Evolutionary conservation across 2,329 filamentous ascomycete genomes (phyloP).

Genomic region (Sphaerulina musiva): DNA sequence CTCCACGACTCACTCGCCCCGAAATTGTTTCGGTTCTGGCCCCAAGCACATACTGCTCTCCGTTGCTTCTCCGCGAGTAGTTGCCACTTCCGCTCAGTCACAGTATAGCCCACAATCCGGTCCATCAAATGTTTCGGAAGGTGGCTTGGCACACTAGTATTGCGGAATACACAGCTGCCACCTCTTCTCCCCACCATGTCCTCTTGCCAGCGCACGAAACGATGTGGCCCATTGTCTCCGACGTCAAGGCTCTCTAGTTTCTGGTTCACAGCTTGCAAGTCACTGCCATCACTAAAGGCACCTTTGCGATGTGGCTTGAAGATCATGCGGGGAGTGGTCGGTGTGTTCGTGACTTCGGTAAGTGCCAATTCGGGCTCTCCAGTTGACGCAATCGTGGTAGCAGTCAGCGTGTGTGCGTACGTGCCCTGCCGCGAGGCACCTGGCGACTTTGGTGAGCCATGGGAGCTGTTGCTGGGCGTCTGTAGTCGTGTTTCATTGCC

Average conservation of each 20-base stretch:
- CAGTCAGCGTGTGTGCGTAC: constrained; percentile 28
- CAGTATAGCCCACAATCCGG: constrained; percentile 27
- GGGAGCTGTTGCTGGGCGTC: neutral
- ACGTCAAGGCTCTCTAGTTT: constrained; percentile 22
- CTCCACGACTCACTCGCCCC: constrained; percentile 26
- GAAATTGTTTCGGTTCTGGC: constrained; percentile 31
- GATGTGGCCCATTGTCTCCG: constrained; percentile 16
- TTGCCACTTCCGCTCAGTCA: constrained; percentile 18
- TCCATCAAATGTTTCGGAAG: constrained; percentile 32
- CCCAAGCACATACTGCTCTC: constrained; percentile 31
- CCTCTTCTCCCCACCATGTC: constrained; percentile 15
- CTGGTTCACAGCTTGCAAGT: constrained; percentile 24
- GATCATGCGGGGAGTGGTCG: constrained; percentile 25
- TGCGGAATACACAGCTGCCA: constrained; percentile 20
- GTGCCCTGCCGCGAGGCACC: constrained; percentile 16
- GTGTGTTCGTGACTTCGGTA: constrained; percentile 27
- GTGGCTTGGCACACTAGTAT: constrained; percentile 23
- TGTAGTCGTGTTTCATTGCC: neutral
- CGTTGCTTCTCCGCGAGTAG: constrained; percentile 34
- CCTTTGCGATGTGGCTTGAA: constrained; percentile 31
- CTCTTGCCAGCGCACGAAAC: constrained; percentile 28
- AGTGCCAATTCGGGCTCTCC: constrained; percentile 25
- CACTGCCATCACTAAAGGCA: constrained; percentile 29
- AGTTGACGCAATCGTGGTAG: constrained; percentile 12
- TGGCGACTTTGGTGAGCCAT: neutral